A percentile compares a stretch with the other conserved stretches of the same genome.
Conservation (phyloP, 768 basidiomycete species). For the Russula sp. region DNA sequence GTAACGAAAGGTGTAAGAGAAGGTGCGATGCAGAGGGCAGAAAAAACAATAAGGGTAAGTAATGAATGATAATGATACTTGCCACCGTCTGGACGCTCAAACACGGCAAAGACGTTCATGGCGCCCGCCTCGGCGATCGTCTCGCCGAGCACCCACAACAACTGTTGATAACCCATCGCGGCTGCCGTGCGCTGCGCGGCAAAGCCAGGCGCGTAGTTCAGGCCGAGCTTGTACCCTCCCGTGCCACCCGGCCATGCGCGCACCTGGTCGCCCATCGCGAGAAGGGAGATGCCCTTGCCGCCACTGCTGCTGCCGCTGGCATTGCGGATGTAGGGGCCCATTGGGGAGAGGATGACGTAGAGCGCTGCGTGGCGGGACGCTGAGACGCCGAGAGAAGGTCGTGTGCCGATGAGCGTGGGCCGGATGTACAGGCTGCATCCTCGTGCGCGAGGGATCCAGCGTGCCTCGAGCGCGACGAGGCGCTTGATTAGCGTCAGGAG, state of each 20-base stretch:
- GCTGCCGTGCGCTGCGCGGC: slow-evolving; percentile 40
- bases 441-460: slow-evolving; percentile 72
- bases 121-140: slow-evolving; percentile 33
- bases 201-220: slow-evolving; percentile 30
- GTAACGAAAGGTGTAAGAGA: not conserved
- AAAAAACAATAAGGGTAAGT: no score
- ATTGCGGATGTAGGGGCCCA: slow-evolving; percentile 42
- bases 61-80: not conserved
- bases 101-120: slow-evolving; percentile 45
- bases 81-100: slow-evolving; percentile 36
- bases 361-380: slow-evolving; percentile 77
- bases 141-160: slow-evolving; percentile 43
- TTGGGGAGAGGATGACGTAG: slow-evolving; percentile 74
- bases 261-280: slow-evolving; percentile 38
- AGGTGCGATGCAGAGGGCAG: slow-evolving; percentile 19
- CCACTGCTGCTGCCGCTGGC: not conserved
- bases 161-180: slow-evolving; percentile 41
- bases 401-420: slow-evolving; percentile 57
- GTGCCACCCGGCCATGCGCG: slow-evolving; percentile 48
- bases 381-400: slow-evolving; percentile 50
- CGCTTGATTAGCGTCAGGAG: slow-evolving; percentile 51
- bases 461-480: slow-evolving; percentile 61
- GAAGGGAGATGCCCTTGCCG: slow-evolving; percentile 30
- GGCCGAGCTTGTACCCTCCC: slow-evolving; percentile 42
- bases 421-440: slow-evolving; percentile 86